Conservation (phyloP, 2,329 filamentous ascomycete genomes). For the Escovopsis weberi region DNA sequence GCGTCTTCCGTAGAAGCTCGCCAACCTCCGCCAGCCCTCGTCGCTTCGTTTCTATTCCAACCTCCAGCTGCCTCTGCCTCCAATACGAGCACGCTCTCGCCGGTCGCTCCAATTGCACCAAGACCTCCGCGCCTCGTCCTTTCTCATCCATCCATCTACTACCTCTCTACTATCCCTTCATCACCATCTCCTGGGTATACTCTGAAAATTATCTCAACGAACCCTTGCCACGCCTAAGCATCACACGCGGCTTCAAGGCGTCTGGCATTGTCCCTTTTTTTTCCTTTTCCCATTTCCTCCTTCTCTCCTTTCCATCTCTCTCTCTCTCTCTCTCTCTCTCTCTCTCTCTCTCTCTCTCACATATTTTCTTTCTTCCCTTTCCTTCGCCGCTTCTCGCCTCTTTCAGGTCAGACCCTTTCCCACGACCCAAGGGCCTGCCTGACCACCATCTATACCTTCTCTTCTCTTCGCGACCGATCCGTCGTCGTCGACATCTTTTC, state of each 20-base stretch:
- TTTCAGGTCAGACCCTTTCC: neutral
- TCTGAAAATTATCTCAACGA: neutral
- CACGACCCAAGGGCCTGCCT: slow-evolving; percentile 1
- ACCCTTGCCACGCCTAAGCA: neutral
- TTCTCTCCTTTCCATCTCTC: neutral
- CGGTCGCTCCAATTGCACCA: neutral
- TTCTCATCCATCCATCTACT: neutral
- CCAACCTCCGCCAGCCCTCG: slow-evolving; percentile 2
- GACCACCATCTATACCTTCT: neutral
- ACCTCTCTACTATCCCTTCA: neutral
- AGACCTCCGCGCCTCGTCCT: neutral
- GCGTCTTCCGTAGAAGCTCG: neutral
- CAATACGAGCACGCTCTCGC: neutral
- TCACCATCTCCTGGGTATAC: neutral
- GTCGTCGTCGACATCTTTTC: neutral
- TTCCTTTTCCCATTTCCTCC: neutral
- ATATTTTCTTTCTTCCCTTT: neutral
- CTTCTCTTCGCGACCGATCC: neutral
- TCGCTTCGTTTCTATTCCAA: neutral
- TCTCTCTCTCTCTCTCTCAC: slow-evolving; percentile 1
- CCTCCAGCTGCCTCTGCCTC: neutral
- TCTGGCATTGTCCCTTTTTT: slow-evolving; percentile 1
- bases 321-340: slow-evolving; percentile 1
- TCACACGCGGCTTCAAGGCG: neutral
- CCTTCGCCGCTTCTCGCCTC: too few species aligned